These are phyloP conservation scores for Umbelopsis sp. DNA, from an alignment of 192 early-diverging fungal species.

Conservation along the genomic window DNA sequence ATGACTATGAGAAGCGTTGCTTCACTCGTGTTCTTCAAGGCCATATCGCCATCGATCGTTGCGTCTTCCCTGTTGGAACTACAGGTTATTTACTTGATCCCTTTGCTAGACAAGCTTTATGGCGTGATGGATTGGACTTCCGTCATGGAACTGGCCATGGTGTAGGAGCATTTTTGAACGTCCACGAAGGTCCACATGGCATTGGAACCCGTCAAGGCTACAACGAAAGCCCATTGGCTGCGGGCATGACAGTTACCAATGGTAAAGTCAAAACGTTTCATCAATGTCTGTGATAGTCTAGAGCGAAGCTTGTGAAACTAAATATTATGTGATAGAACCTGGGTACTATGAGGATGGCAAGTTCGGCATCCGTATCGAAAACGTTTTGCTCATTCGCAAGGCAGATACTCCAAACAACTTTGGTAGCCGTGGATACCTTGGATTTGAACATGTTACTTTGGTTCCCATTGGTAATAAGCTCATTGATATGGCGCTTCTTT, in stretches of 20 bases:
- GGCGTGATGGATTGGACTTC: constrained; percentile 93
- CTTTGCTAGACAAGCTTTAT: constrained; percentile 84
- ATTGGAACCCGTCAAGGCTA: constrained; percentile 77
- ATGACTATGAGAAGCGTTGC: constrained; percentile 83
- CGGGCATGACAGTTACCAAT: constrained; percentile 96
- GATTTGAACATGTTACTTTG: constrained; percentile 92
- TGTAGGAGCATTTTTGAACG: constrained; percentile 93
- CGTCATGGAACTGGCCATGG: constrained; percentile 98
- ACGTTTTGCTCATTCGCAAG: constrained; percentile 82
- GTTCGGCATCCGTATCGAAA: constrained; percentile 98
- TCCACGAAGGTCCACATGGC: constrained; percentile 96
- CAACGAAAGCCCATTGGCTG: constrained; percentile 76
- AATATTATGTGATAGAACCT: constrained; percentile 60
- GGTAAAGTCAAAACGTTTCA: constrained; percentile 39
- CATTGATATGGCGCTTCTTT: constrained; percentile 72
- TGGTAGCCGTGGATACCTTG: constrained; percentile 79
- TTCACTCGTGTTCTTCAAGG: constrained; percentile 99
- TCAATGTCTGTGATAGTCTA: no score
- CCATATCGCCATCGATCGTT: constrained; percentile 89
- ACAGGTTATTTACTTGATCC: constrained; percentile 86
- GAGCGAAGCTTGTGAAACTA: background rate
- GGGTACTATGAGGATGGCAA: constrained; percentile 97
- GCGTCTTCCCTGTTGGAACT: constrained; percentile 88
- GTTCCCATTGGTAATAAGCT: constrained; percentile 88
- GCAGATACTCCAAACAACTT: constrained; percentile 81